Evolutionary conservation across 345 rosid species (phyloP).

Genomic region (Eucalyptus pumila): DNA sequence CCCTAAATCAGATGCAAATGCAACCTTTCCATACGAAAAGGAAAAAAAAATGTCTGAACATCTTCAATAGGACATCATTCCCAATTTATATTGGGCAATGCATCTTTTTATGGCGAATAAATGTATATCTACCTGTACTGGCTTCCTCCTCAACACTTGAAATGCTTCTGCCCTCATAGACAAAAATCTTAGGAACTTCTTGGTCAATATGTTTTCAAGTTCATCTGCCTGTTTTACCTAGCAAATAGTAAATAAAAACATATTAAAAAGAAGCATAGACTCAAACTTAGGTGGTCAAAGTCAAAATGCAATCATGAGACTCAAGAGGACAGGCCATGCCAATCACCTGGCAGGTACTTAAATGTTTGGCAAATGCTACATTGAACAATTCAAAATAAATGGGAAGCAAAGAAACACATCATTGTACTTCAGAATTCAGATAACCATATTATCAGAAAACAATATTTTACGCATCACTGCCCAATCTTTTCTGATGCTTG

Average conservation of each 20-base stretch:
- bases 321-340: not conserved
- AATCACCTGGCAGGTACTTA: not conserved
- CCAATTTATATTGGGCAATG: not conserved
- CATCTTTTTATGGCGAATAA: not conserved
- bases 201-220: slow-evolving; percentile 87
- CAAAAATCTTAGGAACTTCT: slow-evolving; percentile 87
- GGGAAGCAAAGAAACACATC: not conserved
- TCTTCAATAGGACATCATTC: not conserved
- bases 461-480: not conserved
- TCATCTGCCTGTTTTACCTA: slow-evolving; percentile 97
- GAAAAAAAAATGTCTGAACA: not conserved
- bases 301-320: not conserved
- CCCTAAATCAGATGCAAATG: not conserved
- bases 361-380: not conserved
- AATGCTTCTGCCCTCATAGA: slow-evolving; percentile 99
- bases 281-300: not conserved
- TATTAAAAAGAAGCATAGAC: not conserved
- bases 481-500: not conserved
- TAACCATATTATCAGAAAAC: not conserved
- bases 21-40: not conserved
- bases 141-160: slow-evolving; percentile 92
- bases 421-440: not conserved
- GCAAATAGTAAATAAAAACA: not conserved
- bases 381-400: not conserved
- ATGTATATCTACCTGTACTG: slow-evolving; percentile 53